A percentile compares a stretch with the other conserved stretches of the same genome.
phyloP scores from a whole-genome alignment of 495 filamentous ascomycete species.

The Choiromyces venosus region DNA sequence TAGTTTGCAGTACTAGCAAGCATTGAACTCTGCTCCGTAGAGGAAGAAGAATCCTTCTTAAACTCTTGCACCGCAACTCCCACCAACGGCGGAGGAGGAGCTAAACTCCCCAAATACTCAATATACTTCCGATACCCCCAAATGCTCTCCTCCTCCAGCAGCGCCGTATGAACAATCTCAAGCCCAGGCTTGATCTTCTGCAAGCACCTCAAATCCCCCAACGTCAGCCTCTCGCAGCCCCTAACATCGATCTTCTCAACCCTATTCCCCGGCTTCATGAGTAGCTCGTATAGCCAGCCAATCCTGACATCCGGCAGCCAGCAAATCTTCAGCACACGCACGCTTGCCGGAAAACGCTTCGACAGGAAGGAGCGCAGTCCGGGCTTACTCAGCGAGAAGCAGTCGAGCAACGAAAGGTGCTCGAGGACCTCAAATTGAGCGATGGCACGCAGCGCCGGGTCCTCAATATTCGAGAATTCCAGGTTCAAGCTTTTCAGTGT shows the following conservation, averaged over 20 bases:
- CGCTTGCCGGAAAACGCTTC: constrained; percentile 27
- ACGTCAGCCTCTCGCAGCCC: constrained; percentile 33
- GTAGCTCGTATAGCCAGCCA: constrained; percentile 33
- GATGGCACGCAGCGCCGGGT: constrained; percentile 32
- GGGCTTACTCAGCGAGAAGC: constrained; percentile 21
- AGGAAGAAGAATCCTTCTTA: background rate
- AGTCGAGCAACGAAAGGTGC: constrained; percentile 22
- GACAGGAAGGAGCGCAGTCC: constrained; percentile 26
- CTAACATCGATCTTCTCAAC: constrained; percentile 28
- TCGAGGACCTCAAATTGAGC: constrained; percentile 24
- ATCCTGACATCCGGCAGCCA: constrained; percentile 33
- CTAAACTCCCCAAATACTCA: constrained; percentile 22
- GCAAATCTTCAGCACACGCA: constrained; percentile 22
- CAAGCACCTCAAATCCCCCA: constrained; percentile 32
- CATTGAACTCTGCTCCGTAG: background rate
- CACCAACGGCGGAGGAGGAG: background rate
- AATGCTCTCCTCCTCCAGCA: constrained; percentile 20
- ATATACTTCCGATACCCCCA: constrained; percentile 36
- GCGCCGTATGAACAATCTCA: constrained; percentile 26
- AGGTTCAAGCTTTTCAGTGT: constrained; percentile 26
- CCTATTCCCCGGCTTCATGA: constrained; percentile 10
- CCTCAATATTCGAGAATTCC: constrained; percentile 34
- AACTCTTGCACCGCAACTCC: background rate
- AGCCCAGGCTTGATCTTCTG: constrained; percentile 23
- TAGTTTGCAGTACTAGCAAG: background rate